Conservation (phyloP, 139 green algal genomes). For the Chlorella sp. region DNA sequence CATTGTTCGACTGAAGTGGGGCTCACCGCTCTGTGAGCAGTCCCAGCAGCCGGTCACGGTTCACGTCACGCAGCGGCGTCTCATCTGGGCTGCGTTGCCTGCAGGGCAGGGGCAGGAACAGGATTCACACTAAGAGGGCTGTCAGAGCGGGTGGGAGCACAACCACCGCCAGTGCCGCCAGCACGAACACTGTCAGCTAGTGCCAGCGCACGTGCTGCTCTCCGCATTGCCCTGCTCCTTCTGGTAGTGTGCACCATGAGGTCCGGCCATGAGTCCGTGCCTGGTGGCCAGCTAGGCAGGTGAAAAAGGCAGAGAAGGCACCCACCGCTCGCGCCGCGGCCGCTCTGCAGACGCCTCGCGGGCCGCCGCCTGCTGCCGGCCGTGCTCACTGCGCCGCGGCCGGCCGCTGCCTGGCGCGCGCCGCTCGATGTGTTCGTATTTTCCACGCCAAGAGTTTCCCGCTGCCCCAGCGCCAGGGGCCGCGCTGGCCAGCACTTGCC, state of each 20-base stretch:
- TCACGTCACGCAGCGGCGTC: constrained; percentile 82
- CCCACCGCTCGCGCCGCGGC: neutral
- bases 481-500: neutral
- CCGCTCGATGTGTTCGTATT: neutral
- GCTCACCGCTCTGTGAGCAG: constrained; percentile 78
- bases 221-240: neutral
- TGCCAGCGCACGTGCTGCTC: neutral
- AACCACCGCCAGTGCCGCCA: neutral
- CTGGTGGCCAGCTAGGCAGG: neutral
- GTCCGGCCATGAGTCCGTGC: neutral
- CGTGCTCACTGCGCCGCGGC: neutral
- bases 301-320: neutral
- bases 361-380: neutral
- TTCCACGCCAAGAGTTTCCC: neutral
- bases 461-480: neutral
- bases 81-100: constrained; percentile 62
- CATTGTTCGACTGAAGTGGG: too few relatives aligned
- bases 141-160: too few relatives aligned
- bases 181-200: neutral
- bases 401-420: neutral
- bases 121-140: neutral
- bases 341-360: neutral
- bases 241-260: neutral
- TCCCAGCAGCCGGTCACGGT: constrained; percentile 82
- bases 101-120: neutral